Conservation (phyloP, 768 basidiomycete genomes). For the Omphalotus guepiniiformis region DNA sequence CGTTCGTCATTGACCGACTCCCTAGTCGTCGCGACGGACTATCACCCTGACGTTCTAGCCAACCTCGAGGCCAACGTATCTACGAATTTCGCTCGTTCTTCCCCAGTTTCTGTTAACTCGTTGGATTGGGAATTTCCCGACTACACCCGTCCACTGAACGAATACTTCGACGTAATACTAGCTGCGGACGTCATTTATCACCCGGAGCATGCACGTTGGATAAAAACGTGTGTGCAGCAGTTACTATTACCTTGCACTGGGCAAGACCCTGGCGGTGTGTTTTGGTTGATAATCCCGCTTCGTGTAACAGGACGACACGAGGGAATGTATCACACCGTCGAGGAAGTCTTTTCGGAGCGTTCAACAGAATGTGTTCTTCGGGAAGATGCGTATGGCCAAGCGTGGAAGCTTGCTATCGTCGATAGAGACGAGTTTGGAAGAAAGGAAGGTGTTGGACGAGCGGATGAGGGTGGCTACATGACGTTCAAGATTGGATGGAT, state of each 20-base stretch:
- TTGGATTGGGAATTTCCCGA: slow-evolving; percentile 65
- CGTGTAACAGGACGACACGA: slow-evolving; percentile 63
- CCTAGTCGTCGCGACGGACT: slow-evolving; percentile 67
- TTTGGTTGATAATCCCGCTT: slow-evolving; percentile 72
- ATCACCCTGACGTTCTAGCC: slow-evolving; percentile 66
- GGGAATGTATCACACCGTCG: slow-evolving; percentile 53
- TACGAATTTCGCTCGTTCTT: slow-evolving; percentile 39
- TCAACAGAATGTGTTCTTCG: not conserved
- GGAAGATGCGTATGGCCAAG: not conserved
- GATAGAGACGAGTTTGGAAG: slow-evolving; percentile 43
- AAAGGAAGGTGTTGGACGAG: slow-evolving; percentile 55
- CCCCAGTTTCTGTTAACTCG: slow-evolving; percentile 35
- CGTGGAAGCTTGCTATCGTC: slow-evolving; percentile 41
- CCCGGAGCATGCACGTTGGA: slow-evolving; percentile 64
- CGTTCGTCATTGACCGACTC: slow-evolving; percentile 11
- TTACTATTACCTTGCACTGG: slow-evolving; percentile 30
- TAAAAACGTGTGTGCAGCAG: slow-evolving; percentile 53
- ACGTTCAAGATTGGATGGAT: slow-evolving; percentile 75
- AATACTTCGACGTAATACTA: slow-evolving; percentile 62
- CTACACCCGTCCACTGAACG: slow-evolving; percentile 27
- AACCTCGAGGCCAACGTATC: slow-evolving; percentile 62
- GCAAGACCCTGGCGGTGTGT: slow-evolving; percentile 38
- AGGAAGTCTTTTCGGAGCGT: slow-evolving; percentile 43
- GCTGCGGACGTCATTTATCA: slow-evolving; percentile 82
- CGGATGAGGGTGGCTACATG: slow-evolving; percentile 66